These are phyloP conservation scores for Hanseniaspora pseudoguilliermondii DNA, from an alignment of 805 yeast species.

Conservation along the genomic window DNA sequence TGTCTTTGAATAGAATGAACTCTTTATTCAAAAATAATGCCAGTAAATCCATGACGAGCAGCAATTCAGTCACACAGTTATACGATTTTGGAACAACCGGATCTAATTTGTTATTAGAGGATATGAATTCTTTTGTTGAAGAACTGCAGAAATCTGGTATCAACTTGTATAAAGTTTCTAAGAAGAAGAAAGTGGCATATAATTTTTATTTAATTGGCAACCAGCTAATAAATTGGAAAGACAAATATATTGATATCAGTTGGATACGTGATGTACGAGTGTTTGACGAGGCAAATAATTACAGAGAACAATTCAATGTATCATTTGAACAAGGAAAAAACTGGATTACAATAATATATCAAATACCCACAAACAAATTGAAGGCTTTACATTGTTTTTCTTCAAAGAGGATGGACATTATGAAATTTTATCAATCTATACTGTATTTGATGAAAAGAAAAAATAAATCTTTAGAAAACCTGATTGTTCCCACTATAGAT, in stretches of 20 bases:
- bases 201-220: constrained; percentile 19
- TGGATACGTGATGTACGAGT: constrained; percentile 29
- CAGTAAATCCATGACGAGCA: background rate
- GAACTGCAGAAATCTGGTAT: constrained; percentile 16
- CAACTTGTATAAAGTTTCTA: constrained; percentile 21
- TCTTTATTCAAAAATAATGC: background rate
- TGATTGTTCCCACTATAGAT: constrained; percentile 47
- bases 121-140: background rate
- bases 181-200: constrained; percentile 22
- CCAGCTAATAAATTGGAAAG: constrained; percentile 23
- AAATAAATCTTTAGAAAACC: constrained; percentile 47
- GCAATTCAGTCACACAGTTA: background rate
- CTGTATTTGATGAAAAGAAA: constrained; percentile 44
- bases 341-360: constrained; percentile 77
- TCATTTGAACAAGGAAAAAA: constrained; percentile 48
- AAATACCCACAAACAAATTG: constrained; percentile 45
- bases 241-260: constrained; percentile 24
- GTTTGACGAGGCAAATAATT: constrained; percentile 65
- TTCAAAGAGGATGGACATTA: constrained; percentile 36
- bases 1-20: background rate
- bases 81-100: background rate
- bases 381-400: constrained; percentile 75
- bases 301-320: constrained; percentile 71
- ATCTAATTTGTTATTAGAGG: background rate
- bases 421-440: constrained; percentile 43